Conservation (phyloP, 2,329 filamentous ascomycete genomes). For the Pyrenophora seminiperda region DNA sequence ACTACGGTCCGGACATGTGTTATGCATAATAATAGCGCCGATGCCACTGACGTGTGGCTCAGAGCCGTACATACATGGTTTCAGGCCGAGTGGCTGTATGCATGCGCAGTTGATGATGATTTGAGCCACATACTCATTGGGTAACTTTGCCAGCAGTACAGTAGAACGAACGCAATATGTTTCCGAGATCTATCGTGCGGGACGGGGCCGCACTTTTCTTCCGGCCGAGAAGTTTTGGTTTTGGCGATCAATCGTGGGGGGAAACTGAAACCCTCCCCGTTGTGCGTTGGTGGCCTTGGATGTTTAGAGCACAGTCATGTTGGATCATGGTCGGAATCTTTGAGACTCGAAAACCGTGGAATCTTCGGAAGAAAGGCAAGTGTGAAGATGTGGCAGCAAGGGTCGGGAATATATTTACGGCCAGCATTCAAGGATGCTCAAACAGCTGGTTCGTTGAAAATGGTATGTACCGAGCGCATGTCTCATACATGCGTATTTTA, state of each 20-base stretch:
- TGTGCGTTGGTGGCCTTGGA: neutral
- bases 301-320: neutral
- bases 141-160: neutral
- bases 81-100: neutral
- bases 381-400: neutral
- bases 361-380: neutral
- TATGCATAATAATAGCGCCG: conserved; percentile 2
- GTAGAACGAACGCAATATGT: neutral
- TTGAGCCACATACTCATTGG: neutral
- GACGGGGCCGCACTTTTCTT: neutral
- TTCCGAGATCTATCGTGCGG: conserved; percentile 2
- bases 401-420: neutral
- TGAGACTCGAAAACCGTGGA: neutral
- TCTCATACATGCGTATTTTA: conserved; percentile 11
- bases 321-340: neutral
- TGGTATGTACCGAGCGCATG: neutral
- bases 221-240: conserved; percentile 7
- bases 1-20: conserved; percentile 3
- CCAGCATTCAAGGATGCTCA: neutral
- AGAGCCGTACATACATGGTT: neutral
- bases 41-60: neutral
- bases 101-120: neutral
- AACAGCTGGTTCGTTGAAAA: neutral
- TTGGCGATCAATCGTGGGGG: conserved; percentile 12
- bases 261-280: conserved; percentile 7